Percentiles rank a stretch among this genome's conserved stretches.
These are phyloP conservation scores for Fragilariopsis cylindrus DNA, from an alignment of 108 stramenopile species.

Conservation along the genomic window DNA sequence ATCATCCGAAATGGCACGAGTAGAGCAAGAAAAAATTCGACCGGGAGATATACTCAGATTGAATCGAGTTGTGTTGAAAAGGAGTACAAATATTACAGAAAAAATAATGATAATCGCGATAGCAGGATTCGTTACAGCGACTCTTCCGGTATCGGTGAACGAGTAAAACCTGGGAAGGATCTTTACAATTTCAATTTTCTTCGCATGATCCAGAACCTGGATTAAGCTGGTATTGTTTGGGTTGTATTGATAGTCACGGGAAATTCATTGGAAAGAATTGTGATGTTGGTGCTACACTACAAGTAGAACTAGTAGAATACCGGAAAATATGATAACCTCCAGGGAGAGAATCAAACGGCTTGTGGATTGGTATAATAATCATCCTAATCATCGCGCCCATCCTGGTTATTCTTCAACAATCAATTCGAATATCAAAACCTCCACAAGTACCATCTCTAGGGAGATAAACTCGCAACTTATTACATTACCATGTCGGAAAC, in stretches of 20 bases:
- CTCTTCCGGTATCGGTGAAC: background rate
- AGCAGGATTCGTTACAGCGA: background rate
- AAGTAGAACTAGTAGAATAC: background rate
- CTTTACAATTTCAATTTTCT: conserved; percentile 7
- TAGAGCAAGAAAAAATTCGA: conserved; percentile 12
- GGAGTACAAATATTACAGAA: conserved; percentile 14
- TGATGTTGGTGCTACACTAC: background rate
- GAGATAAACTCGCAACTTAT: background rate
- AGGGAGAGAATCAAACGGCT: conserved; percentile 16
- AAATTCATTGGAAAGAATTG: background rate
- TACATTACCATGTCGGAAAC: conserved; percentile 17
- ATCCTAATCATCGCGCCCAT: background rate
- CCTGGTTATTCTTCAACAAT: no score
- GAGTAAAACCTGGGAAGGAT: background rate
- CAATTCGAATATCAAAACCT: no score
- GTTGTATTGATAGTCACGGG: conserved; percentile 1
- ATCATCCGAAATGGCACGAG: conserved; percentile 16
- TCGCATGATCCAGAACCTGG: conserved; percentile 22
- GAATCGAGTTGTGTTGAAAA: conserved; percentile 23
- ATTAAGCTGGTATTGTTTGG: conserved; percentile 20
- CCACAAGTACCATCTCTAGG: no score
- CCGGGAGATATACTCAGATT: conserved; percentile 27
- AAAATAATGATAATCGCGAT: background rate
- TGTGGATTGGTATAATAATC: conserved; percentile 5
- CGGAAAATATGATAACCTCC: conserved; percentile 16